Evolutionary conservation across 2,329 filamentous ascomycete genomes (phyloP).

Genomic region (Cercospora canescens): DNA sequence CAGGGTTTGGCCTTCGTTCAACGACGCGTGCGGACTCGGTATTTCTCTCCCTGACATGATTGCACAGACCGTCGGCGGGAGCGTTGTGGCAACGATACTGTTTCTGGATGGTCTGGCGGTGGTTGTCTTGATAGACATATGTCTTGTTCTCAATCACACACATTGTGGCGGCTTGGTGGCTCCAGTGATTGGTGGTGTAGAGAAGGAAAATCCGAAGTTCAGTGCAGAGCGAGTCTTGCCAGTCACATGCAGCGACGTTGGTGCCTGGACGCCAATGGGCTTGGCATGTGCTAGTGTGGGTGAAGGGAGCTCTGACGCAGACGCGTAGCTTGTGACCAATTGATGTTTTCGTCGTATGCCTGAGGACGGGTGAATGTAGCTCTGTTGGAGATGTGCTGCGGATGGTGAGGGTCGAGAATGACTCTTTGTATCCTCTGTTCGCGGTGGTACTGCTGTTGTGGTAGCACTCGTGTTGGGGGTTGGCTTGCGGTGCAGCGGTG

Average conservation of each 20-base stretch:
- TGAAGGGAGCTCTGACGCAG: constrained; percentile 12
- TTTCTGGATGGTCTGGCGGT: constrained; percentile 23
- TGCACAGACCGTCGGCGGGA: constrained; percentile 23
- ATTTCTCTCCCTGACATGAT: constrained; percentile 19
- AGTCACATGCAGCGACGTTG: constrained; percentile 5
- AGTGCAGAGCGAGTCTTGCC: background rate
- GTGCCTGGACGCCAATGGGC: constrained; percentile 10
- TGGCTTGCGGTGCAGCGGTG: too few relatives aligned
- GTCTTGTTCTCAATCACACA: constrained; percentile 33
- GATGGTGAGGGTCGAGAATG: background rate
- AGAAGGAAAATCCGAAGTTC: background rate
- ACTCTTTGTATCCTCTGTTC: background rate
- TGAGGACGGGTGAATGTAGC: background rate
- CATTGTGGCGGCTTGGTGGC: constrained; percentile 24
- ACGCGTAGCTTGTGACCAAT: constrained; percentile 8
- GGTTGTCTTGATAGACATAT: constrained; percentile 29
- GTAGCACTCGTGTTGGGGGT: too few relatives aligned
- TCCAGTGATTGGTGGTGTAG: background rate
- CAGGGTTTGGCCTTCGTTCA: constrained; percentile 23
- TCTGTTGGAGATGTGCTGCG: background rate
- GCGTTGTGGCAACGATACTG: constrained; percentile 27
- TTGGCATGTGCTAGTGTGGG: constrained; percentile 10
- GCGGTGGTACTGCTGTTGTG: background rate
- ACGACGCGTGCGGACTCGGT: constrained; percentile 21
- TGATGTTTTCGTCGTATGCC: background rate